Conservation (phyloP, 352 stramenopile species). For the Phytophthora colocasiae region DNA sequence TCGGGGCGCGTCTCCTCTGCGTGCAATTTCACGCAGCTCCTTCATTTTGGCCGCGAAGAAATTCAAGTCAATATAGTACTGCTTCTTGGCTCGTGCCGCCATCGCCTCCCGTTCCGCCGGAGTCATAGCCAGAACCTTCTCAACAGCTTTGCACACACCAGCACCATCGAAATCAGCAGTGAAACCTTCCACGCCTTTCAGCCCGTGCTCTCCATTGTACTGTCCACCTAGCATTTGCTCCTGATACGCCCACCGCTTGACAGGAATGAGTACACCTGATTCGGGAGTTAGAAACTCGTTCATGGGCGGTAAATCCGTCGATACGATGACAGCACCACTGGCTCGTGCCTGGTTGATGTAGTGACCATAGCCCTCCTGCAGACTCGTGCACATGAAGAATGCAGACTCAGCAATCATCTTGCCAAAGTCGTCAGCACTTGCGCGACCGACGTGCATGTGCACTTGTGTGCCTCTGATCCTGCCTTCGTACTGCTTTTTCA, state of each 20-base stretch:
- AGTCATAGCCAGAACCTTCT: conserved; percentile 61
- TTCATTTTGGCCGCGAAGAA: conserved; percentile 73
- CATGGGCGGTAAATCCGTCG: conserved; percentile 64
- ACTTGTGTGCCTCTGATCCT: conserved; percentile 34
- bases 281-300: conserved; percentile 62
- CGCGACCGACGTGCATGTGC: conserved; percentile 46
- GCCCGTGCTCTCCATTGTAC: conserved; percentile 57
- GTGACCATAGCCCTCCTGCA: conserved; percentile 69
- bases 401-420: conserved; percentile 55
- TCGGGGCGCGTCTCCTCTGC: conserved; percentile 10
- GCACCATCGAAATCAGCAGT: conserved; percentile 44
- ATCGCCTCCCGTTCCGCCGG: conserved; percentile 48
- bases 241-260: conserved; percentile 33
- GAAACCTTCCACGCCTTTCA: conserved; percentile 54
- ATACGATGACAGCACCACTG: conserved; percentile 52
- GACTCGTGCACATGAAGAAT: conserved; percentile 72
- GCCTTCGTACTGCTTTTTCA: conserved; percentile 42
- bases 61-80: conserved; percentile 73
- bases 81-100: conserved; percentile 49
- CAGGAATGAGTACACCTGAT: conserved; percentile 54
- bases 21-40: conserved; percentile 47
- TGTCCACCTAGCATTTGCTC: conserved; percentile 61
- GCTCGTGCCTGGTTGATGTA: conserved; percentile 80
- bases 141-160: conserved; percentile 59
- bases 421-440: conserved; percentile 50